phyloP scores from a whole-genome alignment of 192 early-diverging fungal genomes.

The Phlyctochytrium planicorne region DNA sequence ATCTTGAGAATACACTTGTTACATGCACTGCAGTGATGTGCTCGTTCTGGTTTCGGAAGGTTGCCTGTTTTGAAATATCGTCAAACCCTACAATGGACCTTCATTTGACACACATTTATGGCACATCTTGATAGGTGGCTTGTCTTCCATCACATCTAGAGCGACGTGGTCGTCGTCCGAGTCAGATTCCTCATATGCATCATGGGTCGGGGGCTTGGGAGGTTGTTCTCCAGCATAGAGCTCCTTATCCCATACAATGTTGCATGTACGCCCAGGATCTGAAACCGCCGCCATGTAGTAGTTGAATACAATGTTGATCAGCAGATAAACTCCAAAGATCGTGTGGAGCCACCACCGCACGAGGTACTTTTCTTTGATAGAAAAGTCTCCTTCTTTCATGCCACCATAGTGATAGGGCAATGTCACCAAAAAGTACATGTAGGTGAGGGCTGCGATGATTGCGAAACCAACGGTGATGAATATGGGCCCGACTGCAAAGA shows the following conservation, averaged over 20 bases:
- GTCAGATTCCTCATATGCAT: background rate
- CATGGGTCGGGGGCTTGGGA: background rate
- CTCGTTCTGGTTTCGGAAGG: slow-evolving; percentile 35
- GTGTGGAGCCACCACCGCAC: slow-evolving; percentile 13
- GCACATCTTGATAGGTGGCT: background rate
- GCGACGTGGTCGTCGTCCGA: background rate
- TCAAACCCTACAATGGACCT: no score
- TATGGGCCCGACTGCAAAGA: background rate
- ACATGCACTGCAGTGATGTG: slow-evolving; percentile 49
- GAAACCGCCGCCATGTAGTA: slow-evolving; percentile 34
- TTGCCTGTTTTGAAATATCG: slow-evolving; percentile 10
- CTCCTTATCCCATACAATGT: slow-evolving; percentile 10
- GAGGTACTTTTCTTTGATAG: background rate
- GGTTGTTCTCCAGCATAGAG: background rate
- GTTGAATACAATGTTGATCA: slow-evolving; percentile 37
- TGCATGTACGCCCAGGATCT: slow-evolving; percentile 27
- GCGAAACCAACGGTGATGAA: background rate
- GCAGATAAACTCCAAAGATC: slow-evolving; percentile 28
- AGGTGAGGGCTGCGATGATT: background rate
- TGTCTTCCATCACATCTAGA: slow-evolving; percentile 7
- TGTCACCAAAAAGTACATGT: background rate
- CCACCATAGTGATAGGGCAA: slow-evolving; percentile 1
- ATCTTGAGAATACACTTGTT: slow-evolving; percentile 49
- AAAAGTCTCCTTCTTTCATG: background rate
- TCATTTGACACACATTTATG: background rate